A percentile compares a stretch with the other conserved stretches of the same genome.
phyloP scores from a whole-genome alignment of 2,329 filamentous ascomycete genomes.

The Talaromyces sp. region DNA sequence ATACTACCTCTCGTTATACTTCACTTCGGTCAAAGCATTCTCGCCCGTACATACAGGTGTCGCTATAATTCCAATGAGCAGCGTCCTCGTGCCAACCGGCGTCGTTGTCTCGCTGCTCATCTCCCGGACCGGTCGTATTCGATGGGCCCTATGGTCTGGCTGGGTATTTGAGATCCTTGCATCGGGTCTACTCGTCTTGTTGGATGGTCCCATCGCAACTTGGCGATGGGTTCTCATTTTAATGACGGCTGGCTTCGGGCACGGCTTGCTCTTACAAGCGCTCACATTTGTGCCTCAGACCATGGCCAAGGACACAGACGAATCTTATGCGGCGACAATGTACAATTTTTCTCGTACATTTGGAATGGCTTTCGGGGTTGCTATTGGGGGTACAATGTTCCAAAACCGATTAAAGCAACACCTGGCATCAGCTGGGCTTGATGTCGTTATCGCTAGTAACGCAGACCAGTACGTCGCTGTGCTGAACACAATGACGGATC shows the following conservation, averaged over 20 bases:
- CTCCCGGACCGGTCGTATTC: slow-evolving; percentile 58
- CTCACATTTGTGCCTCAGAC: slow-evolving; percentile 64
- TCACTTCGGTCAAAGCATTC: slow-evolving; percentile 50
- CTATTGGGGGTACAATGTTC: slow-evolving; percentile 65
- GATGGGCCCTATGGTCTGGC: slow-evolving; percentile 59
- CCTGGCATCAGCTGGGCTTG: not conserved
- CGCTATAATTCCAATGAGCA: slow-evolving; percentile 56
- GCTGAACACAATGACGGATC: not conserved
- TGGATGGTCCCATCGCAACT: not conserved
- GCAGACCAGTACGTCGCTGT: slow-evolving; percentile 6
- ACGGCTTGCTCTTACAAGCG: slow-evolving; percentile 62
- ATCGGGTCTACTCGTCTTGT: slow-evolving; percentile 46
- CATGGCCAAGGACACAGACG: slow-evolving; percentile 53
- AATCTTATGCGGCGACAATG: slow-evolving; percentile 60
- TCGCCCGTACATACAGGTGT: slow-evolving; percentile 54
- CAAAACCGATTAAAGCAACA: slow-evolving; percentile 50
- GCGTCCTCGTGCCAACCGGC: slow-evolving; percentile 61
- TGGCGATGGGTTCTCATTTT: slow-evolving; percentile 60
- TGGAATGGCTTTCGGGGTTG: slow-evolving; percentile 64
- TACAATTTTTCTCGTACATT: slow-evolving; percentile 66
- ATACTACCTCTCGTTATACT: slow-evolving; percentile 53
- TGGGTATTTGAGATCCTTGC: slow-evolving; percentile 60
- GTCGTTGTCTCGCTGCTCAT: slow-evolving; percentile 50
- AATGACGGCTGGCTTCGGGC: slow-evolving; percentile 57
- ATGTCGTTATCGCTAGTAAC: not conserved